A percentile compares a stretch with the other conserved stretches of the same genome.
phyloP scores from a whole-genome alignment of 805 yeast genomes.

The Hagleromyces aurorensis region DNA sequence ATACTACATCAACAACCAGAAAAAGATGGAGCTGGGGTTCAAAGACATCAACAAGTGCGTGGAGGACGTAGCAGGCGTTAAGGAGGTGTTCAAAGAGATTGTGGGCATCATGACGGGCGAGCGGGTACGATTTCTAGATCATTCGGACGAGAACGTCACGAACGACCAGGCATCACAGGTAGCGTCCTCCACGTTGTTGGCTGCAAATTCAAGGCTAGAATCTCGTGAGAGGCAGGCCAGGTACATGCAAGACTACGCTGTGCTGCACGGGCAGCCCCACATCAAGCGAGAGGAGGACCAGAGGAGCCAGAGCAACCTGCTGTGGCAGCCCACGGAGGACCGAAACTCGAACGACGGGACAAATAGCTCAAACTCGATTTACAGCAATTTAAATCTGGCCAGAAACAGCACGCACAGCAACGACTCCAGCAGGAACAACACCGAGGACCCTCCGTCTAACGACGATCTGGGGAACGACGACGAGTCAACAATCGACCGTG shows the following conservation, averaged over 20 bases:
- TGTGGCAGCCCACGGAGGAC: too few species aligned
- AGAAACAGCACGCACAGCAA: too few species aligned
- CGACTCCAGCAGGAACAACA: too few species aligned
- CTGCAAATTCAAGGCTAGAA: constrained; percentile 4
- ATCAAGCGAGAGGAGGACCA: constrained; percentile 7
- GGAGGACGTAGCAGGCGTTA: constrained; percentile 17
- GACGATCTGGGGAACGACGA: too few species aligned
- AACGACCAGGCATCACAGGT: constrained; percentile 10
- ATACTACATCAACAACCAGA: constrained; percentile 12
- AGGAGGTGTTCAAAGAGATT: constrained; percentile 21
- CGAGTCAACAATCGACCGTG: background rate
- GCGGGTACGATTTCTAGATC: constrained; percentile 18
- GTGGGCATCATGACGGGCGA: constrained; percentile 24
- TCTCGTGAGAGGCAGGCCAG: constrained; percentile 3
- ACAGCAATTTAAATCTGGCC: too few species aligned
- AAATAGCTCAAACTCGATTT: too few species aligned
- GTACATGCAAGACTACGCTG: constrained; percentile 4
- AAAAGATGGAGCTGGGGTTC: constrained; percentile 15
- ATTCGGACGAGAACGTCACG: constrained; percentile 16
- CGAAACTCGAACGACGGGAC: too few species aligned
- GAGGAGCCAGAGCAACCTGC: constrained; percentile 1
- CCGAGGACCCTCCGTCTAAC: too few species aligned
- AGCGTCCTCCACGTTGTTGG: constrained; percentile 6
- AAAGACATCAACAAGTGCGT: constrained; percentile 12
- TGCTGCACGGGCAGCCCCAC: constrained; percentile 2